These are phyloP conservation scores for Chrysosphaeria jannelii DNA, from an alignment of 2,329 filamentous ascomycete genomes.

Conservation along the genomic window DNA sequence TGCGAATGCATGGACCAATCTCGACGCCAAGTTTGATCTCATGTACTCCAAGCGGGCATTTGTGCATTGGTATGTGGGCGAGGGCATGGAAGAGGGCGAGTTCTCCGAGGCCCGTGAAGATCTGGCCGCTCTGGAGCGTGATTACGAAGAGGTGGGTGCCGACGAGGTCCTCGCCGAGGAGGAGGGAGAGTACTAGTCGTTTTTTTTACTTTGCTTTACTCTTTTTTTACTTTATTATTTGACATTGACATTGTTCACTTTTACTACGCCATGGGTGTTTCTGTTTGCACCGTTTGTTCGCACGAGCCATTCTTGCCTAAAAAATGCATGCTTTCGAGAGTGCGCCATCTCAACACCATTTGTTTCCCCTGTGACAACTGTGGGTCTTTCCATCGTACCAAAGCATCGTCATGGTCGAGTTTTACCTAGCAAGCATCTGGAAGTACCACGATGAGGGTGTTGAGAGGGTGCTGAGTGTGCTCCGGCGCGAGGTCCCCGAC, in stretches of 20 bases:
- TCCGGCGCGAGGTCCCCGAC: slow-evolving; percentile 4
- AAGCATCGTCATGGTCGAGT: no score
- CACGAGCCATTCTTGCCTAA: no score
- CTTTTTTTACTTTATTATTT: no score
- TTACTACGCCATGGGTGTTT: not conserved
- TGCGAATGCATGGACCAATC: slow-evolving; percentile 40
- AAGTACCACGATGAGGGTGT: slow-evolving; percentile 5
- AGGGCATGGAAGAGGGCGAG: slow-evolving; percentile 81
- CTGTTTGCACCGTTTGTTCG: not conserved
- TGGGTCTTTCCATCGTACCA: no score
- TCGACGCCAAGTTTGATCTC: slow-evolving; percentile 48
- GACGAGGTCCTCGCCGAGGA: slow-evolving; percentile 37
- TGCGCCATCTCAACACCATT: no score
- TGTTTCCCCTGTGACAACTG: no score
- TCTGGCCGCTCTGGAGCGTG: slow-evolving; percentile 57
- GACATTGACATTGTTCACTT: not conserved
- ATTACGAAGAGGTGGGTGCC: slow-evolving; percentile 59
- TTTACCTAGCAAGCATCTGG: slow-evolving; percentile 7
- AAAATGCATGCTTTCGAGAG: no score
- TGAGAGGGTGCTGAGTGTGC: slow-evolving; percentile 4
- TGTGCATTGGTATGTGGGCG: slow-evolving; percentile 56
- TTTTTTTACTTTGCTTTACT: slow-evolving; percentile 1
- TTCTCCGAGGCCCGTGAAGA: slow-evolving; percentile 73
- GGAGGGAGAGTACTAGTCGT: slow-evolving; percentile 46
- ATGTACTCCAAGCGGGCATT: slow-evolving; percentile 56